Base-by-base conservation (phyloP, 2,329 filamentous ascomycete genomes). In the Colletotrichum siamense region DNA sequence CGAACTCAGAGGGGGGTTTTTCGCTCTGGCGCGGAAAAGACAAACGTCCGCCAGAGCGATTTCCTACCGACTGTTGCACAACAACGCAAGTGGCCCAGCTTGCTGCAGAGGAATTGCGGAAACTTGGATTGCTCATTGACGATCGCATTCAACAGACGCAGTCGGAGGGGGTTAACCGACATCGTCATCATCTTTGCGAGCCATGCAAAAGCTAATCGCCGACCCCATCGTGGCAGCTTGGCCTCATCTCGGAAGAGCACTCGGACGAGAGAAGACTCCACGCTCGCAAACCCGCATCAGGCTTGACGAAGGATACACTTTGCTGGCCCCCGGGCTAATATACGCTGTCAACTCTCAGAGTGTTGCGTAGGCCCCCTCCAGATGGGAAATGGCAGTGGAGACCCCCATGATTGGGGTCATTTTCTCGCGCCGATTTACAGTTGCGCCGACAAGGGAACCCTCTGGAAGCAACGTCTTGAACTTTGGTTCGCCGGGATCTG, bases 351-450 rank as follows among this genome's bases (percentile, higher is more conserved):
- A n/a, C 69, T 68, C 15, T 57, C 30, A 52, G 18, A 57, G 55
- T 39, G n/a, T 66, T 66, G 68, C 59, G 57, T 55, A 57, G 30
- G 24, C 44, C 55, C 24, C 44, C 26, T 62, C 49, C 34, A n/a
- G 63, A 30, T 28, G 72, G 64, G 74, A 76, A 74, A 76, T 76
- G 61, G 71, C 64, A 39, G 74, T 76, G 74, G 74, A 44, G 44
- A 24, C 34, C 57, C 70, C 71, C 74, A 73, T 76, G 65, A 75
- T 73, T 73, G 63, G 18, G 34, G 28, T 65, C 64, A 76, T 74
- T 76, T 61, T 73, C 70, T 76, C 28, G 59, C 24, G 65, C 65
- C 64, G 59, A 73, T 64, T 69, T 26, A 55, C 70, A 65, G 59
- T 28, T 63, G 26, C 39, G 24, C 49, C 65, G 64, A 69, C 74